These are phyloP conservation scores for Ceratopteris richardii DNA, from an alignment of 75 land plant genomes.

Conservation along the genomic window DNA sequence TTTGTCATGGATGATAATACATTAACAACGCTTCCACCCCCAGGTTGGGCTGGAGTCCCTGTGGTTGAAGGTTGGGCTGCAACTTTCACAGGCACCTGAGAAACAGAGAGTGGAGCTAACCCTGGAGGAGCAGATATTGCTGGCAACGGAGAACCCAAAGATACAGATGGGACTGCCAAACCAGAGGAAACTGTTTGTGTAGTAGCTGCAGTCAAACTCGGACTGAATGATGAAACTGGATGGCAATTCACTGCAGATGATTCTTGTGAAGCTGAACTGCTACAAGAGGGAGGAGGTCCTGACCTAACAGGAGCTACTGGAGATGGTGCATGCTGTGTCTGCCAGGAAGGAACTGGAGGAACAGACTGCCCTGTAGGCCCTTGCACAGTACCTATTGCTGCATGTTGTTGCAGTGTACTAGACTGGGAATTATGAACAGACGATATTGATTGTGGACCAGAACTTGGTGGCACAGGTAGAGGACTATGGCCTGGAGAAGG, in stretches of 20 bases:
- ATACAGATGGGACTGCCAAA: constrained; percentile 18
- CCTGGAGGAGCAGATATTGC: constrained; percentile 27
- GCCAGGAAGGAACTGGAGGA: background rate
- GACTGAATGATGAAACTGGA: background rate
- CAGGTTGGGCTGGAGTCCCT: constrained; percentile 16
- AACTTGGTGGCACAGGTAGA: background rate
- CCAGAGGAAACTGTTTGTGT: background rate
- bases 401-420: too few relatives aligned
- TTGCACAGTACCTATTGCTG: too few relatives aligned
- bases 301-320: constrained; percentile 8
- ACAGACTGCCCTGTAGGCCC: constrained; percentile 7
- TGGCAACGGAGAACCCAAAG: constrained; percentile 20
- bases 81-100: constrained; percentile 22
- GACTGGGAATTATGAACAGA: too few relatives aligned
- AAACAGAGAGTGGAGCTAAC: constrained; percentile 21
- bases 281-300: constrained; percentile 8
- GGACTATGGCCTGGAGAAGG: background rate
- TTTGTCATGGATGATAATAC: background rate
- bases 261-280: constrained; percentile 2
- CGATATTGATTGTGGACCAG: too few relatives aligned
- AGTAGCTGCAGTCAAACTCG: background rate
- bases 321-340: background rate
- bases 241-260: constrained; percentile 1
- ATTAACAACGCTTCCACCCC: constrained; percentile 18
- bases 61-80: constrained; percentile 26